A percentile compares a stretch with the other conserved stretches of the same genome.
Evolutionary conservation across 345 rosid species (phyloP).

Genomic region (Salix suchowensis): DNA sequence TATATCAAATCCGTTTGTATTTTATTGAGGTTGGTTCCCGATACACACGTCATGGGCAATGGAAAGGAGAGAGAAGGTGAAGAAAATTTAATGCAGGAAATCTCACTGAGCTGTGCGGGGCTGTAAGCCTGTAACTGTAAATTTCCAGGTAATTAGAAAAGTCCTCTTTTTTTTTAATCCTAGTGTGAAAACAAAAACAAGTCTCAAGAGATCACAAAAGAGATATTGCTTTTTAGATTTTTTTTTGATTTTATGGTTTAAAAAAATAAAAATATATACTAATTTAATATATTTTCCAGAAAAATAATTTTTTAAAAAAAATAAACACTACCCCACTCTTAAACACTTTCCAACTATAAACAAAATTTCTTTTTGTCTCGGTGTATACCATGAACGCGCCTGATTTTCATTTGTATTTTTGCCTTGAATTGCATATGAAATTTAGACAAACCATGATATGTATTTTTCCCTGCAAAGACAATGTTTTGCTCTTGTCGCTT

Average conservation of each 20-base stretch:
- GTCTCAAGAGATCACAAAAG: background rate
- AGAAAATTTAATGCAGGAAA: constrained; percentile 35
- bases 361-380: background rate
- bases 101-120: constrained; percentile 26
- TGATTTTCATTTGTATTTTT: background rate
- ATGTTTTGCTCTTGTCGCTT: background rate
- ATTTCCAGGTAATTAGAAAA: background rate
- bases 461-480: background rate
- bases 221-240: background rate
- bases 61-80: constrained; percentile 1
- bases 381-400: too few species aligned
- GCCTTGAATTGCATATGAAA: too few species aligned
- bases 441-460: background rate
- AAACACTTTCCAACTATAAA: too few species aligned
- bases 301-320: too few species aligned
- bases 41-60: constrained; percentile 29
- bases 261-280: too few species aligned
- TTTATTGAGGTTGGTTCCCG: constrained; percentile 27
- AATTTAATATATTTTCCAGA: too few species aligned
- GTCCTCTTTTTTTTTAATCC: background rate
- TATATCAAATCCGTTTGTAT: background rate
- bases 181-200: background rate
- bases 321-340: too few species aligned
- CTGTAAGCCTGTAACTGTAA: background rate
- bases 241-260: too few species aligned